Conservation (phyloP, 148 eudicot species). For the Rhododendron williamsianum region DNA sequence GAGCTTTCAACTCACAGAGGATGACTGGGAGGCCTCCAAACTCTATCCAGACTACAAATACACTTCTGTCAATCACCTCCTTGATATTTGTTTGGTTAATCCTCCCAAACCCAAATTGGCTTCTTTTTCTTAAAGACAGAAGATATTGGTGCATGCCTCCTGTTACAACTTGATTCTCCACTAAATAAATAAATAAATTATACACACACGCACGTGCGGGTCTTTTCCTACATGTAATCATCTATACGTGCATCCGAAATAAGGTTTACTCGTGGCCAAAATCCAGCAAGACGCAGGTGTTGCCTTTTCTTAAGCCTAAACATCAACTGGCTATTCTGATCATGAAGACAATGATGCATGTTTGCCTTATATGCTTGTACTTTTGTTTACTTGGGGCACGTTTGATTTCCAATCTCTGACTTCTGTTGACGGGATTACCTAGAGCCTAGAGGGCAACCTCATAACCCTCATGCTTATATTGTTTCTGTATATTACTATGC, state of each 20-base stretch:
- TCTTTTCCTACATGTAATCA: not conserved
- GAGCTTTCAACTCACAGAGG: slow-evolving; percentile 17
- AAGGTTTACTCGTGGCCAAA: not conserved
- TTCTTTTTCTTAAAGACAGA: slow-evolving; percentile 3
- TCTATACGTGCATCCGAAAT: not conserved
- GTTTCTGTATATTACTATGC: not conserved
- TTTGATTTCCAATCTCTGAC: not conserved
- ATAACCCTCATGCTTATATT: not conserved
- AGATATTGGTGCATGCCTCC: too few species aligned
- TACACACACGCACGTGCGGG: not conserved
- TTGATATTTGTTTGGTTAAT: slow-evolving; percentile 16
- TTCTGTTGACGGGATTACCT: not conserved
- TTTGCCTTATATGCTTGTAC: not conserved
- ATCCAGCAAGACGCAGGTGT: not conserved
- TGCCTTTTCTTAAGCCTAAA: not conserved
- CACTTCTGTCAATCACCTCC: slow-evolving; percentile 11
- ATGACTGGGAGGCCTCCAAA: slow-evolving; percentile 21
- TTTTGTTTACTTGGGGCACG: not conserved
- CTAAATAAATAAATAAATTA: too few species aligned
- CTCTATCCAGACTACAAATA: slow-evolving; percentile 20
- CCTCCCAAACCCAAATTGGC: slow-evolving; percentile 20
- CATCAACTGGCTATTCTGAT: not conserved
- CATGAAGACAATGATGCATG: not conserved
- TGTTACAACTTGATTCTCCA: not conserved
- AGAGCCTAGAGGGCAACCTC: not conserved